Base-by-base conservation (phyloP, 1,284 basidiomycete species). In the Apiotrichum siamense region DNA sequence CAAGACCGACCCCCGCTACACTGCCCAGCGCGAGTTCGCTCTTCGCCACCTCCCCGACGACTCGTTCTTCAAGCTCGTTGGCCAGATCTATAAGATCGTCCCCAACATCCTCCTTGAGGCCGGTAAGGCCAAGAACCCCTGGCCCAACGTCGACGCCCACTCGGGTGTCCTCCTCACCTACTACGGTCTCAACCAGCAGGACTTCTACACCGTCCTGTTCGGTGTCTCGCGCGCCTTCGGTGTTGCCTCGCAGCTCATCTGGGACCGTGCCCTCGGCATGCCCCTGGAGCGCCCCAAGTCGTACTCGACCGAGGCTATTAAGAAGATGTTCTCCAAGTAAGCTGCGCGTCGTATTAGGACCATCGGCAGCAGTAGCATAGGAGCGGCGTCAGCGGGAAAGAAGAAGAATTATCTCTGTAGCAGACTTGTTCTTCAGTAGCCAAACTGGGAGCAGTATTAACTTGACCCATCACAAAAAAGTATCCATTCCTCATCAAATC, bases 1-100 rank as follows among this genome's bases (percentile, higher is more conserved):
- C 74, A 94, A 94, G 82, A 93, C 91, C 39, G 94, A 98, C 79
- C 94, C 94, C 53, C 90, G 94, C 57, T 97, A 97, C 80, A 86
- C 83, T 56, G 94, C 94, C 50, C 89, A 96, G 72, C 86, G 89
- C 66, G 88, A 93, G 75, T 96, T 96, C 63, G 92, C 90, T 27
- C 78, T 89, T 66, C 88, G 90, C 77, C 88, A 93, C 76, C 77
- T 94, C 46, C 86, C 88, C 29, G 75, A 87, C 29, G 86, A 94
- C 78, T 85, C 88, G 45, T 74, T 93, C 69, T 96, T 96, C 83
- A 89, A 87, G 79, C 84, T 94, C 60, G 91, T 96, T 53, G 87
- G 83, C 55, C 87, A 94, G 76, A 84, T 94, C 63, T 94, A 90
- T 79, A 83, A 92, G 75, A 81, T 96, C 65, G 93, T 94, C 35